phyloP scores from a whole-genome alignment of 116 monocot genomes.

The Cymodocea nodosa region DNA sequence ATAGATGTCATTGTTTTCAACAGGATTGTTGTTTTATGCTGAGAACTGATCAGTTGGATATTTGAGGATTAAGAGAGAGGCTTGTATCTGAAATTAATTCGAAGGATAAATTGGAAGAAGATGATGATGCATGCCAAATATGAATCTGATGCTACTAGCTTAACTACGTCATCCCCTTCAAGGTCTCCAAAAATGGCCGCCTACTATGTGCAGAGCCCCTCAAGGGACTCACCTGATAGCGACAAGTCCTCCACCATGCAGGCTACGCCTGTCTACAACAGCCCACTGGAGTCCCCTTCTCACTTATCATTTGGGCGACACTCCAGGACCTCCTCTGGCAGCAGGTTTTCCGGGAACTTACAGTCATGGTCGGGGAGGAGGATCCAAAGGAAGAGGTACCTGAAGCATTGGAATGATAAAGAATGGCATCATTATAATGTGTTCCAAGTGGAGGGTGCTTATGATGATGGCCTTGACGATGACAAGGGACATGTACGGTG shows the following conservation, averaged over 20 bases:
- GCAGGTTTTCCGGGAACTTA: slow-evolving; percentile 81
- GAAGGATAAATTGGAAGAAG: not conserved
- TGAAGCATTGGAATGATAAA: slow-evolving; percentile 46
- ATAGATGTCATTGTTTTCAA: not conserved
- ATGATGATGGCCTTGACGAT: slow-evolving; percentile 40
- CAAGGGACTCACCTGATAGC: slow-evolving; percentile 84
- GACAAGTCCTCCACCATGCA: slow-evolving; percentile 93
- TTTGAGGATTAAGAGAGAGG: not conserved
- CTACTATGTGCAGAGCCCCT: slow-evolving; percentile 92
- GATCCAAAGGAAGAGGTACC: slow-evolving; percentile 23
- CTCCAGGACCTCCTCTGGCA: slow-evolving; percentile 77
- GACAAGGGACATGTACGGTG: slow-evolving; percentile 28
- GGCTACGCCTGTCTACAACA: slow-evolving; percentile 43
- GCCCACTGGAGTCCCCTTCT: slow-evolving; percentile 88
- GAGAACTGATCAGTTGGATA: not conserved
- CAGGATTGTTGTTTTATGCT: not conserved
- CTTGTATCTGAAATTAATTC: not conserved
- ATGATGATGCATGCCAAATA: slow-evolving; percentile 70
- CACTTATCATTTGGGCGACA: slow-evolving; percentile 86
- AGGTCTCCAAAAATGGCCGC: slow-evolving; percentile 47
- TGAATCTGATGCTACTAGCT: slow-evolving; percentile 86
- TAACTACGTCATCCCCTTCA: slow-evolving; percentile 63
- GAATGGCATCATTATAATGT: slow-evolving; percentile 94
- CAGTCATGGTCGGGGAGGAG: slow-evolving; percentile 37
- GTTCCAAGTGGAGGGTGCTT: slow-evolving; percentile 76